These are phyloP conservation scores for Microstegium vimineum DNA, from an alignment of 176 grass and related monocot genomes.

Conservation along the genomic window DNA sequence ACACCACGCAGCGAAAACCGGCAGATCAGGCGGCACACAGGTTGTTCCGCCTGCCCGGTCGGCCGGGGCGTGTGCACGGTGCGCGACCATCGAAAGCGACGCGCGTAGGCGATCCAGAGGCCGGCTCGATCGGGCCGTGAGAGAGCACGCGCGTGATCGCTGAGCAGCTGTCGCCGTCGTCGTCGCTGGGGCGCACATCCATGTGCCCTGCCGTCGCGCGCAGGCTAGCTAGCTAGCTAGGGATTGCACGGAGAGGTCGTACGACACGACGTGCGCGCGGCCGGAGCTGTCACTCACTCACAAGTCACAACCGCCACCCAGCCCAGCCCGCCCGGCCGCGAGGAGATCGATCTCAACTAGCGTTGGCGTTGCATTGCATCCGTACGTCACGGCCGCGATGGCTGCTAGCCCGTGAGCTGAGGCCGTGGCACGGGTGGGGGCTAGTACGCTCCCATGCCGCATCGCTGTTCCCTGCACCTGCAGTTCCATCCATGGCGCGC, in stretches of 20 bases:
- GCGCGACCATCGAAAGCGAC: background rate
- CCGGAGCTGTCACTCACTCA: too few species aligned
- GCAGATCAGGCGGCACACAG: background rate
- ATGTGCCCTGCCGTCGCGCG: constrained; percentile 12
- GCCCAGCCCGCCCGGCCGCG: too few species aligned
- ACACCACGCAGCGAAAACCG: background rate
- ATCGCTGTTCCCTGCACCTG: background rate
- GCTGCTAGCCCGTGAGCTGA: background rate
- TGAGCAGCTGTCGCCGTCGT: background rate
- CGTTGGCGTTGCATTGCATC: background rate
- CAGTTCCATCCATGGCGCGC: background rate
- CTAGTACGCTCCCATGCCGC: constrained; percentile 8
- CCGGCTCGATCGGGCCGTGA: background rate
- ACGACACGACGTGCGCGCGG: background rate
- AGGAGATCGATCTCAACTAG: background rate
- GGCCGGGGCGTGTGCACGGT: too few species aligned
- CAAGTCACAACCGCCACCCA: background rate
- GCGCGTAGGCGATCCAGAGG: too few species aligned
- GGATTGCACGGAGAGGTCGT: background rate
- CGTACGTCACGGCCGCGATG: too few species aligned
- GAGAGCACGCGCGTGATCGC: background rate
- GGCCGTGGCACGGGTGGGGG: background rate
- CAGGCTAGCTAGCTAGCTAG: background rate
- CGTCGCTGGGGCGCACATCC: background rate
- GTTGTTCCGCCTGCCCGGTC: too few species aligned